Percentiles rank a stretch among this genome's conserved stretches.
phyloP scores from a whole-genome alignment of 345 rosid species.

The Euphorbia tirucalli region DNA sequence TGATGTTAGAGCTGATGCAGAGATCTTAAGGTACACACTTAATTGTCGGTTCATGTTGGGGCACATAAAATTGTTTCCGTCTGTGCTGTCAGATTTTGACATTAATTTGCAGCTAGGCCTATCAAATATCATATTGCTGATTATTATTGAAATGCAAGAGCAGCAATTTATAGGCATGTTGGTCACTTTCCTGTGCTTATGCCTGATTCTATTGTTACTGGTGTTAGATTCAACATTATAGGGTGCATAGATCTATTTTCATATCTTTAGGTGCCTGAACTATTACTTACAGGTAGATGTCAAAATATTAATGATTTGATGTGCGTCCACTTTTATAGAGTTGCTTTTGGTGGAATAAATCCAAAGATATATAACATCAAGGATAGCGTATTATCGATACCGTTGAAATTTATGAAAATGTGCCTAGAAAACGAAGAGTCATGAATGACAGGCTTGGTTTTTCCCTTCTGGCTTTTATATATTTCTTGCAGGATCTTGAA shows the following conservation, averaged over 20 bases:
- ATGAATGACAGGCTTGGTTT: background rate
- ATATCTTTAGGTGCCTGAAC: background rate
- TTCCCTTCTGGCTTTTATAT: background rate
- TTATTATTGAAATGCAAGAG: background rate
- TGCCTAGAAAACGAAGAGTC: background rate
- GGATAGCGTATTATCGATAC: background rate
- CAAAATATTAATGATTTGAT: slow-evolving; percentile 7
- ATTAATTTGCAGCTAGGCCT: background rate
- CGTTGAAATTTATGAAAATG: background rate
- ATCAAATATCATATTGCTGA: background rate
- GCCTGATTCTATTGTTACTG: background rate
- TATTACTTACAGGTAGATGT: background rate
- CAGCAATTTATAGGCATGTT: background rate
- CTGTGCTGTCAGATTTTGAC: slow-evolving; percentile 2
- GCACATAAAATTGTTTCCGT: background rate
- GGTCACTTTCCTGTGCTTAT: background rate
- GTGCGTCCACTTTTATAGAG: background rate
- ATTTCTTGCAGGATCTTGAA: background rate
- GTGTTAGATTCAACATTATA: background rate
- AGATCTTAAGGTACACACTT: slow-evolving; percentile 57
- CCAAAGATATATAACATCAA: background rate
- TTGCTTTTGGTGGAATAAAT: slow-evolving; percentile 1
- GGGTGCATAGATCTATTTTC: background rate
- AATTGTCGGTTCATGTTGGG: background rate
- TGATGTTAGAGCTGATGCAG: slow-evolving; percentile 93